A percentile compares a stretch with the other conserved stretches of the same genome.
phyloP scores from a whole-genome alignment of 305 asterid genomes.

The Striga hermonthica region DNA sequence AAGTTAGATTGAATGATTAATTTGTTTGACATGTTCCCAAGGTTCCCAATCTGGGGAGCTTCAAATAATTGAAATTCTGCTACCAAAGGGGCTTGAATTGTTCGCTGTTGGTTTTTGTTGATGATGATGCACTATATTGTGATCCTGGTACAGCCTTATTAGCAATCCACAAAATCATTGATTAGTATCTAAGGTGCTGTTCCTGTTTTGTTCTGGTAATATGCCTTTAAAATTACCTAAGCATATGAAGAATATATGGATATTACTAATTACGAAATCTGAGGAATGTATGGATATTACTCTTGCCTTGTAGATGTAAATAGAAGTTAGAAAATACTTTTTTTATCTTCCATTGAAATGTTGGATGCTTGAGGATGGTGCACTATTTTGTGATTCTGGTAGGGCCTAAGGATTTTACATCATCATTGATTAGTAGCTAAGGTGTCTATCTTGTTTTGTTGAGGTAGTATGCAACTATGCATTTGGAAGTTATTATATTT shows the following conservation, averaged over 20 bases:
- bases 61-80: neutral
- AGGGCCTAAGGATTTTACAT: too few relatives aligned
- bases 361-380: too few relatives aligned
- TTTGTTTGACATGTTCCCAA: neutral
- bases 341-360: too few relatives aligned
- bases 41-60: neutral
- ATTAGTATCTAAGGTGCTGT: slow-evolving; percentile 4
- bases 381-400: too few relatives aligned
- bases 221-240: neutral
- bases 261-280: neutral
- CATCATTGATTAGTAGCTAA: too few relatives aligned
- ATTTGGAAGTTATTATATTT: neutral
- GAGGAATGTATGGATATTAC: too few relatives aligned
- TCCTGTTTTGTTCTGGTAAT: neutral
- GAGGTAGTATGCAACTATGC: neutral
- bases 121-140: slow-evolving; percentile 3
- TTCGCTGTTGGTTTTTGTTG: neutral
- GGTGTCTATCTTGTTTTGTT: too few relatives aligned
- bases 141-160: slow-evolving; percentile 4
- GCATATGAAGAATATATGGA: neutral
- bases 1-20: slow-evolving; percentile 3
- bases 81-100: neutral
- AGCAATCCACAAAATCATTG: slow-evolving; percentile 10
- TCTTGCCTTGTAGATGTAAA: too few relatives aligned
- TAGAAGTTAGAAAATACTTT: too few relatives aligned